Percentiles rank a stretch among this genome's conserved stretches.
phyloP scores from a whole-genome alignment of 495 filamentous ascomycete species.

The Penicillium paxilli region DNA sequence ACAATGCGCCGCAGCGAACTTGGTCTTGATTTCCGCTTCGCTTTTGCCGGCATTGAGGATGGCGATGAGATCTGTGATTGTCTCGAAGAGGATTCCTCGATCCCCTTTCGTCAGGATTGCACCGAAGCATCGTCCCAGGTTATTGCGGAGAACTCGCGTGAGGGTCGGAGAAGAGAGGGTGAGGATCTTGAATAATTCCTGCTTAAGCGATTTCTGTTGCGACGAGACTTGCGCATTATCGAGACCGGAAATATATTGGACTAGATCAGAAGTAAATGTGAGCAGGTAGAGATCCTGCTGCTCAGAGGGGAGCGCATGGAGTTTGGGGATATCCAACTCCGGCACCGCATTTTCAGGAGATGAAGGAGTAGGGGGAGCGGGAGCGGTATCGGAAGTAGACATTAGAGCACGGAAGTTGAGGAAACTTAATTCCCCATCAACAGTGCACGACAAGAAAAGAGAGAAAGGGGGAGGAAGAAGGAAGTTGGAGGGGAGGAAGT shows the following conservation, averaged over 20 bases:
- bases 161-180: constrained; percentile 81
- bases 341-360: constrained; percentile 37
- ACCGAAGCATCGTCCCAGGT: constrained; percentile 79
- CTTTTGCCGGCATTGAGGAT: constrained; percentile 76
- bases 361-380: constrained; percentile 24
- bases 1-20: constrained; percentile 87
- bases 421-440: constrained; percentile 27
- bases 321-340: constrained; percentile 83
- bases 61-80: constrained; percentile 80
- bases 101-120: constrained; percentile 86
- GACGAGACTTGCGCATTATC: constrained; percentile 76
- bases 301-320: constrained; percentile 87
- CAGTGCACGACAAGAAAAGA: constrained; percentile 6
- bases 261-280: constrained; percentile 82
- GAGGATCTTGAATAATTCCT: constrained; percentile 87
- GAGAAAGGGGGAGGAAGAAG: constrained; percentile 6
- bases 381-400: constrained; percentile 39
- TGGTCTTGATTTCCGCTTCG: constrained; percentile 72
- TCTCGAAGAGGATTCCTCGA: constrained; percentile 88
- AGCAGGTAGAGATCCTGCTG: constrained; percentile 94
- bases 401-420: constrained; percentile 28
- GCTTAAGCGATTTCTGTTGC: constrained; percentile 86
- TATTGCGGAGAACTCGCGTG: constrained; percentile 87
- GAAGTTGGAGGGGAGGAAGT: neutral
- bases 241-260: constrained; percentile 73